Evolutionary conservation across 1,139 yeast genomes (phyloP).

Genomic region (Yamadazyma diddensiae): DNA sequence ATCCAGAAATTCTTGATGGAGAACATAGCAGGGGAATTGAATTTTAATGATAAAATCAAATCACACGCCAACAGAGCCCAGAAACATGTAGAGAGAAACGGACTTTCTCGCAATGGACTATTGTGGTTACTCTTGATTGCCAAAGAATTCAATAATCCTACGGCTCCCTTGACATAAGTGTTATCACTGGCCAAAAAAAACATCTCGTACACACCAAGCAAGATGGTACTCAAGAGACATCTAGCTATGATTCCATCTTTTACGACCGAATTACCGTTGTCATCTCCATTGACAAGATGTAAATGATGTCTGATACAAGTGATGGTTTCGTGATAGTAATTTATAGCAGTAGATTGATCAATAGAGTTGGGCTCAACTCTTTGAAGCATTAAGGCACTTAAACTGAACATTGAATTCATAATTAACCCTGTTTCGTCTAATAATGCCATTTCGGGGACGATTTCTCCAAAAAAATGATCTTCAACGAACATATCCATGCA

Average conservation of each 20-base stretch:
- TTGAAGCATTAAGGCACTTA: slow-evolving; percentile 33
- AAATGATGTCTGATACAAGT: slow-evolving; percentile 26
- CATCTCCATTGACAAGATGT: slow-evolving; percentile 19
- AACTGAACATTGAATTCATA: slow-evolving; percentile 32
- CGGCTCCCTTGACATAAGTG: slow-evolving; percentile 37
- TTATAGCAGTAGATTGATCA: slow-evolving; percentile 31
- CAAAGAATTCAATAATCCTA: slow-evolving; percentile 28
- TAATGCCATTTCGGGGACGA: slow-evolving; percentile 36
- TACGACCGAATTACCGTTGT: slow-evolving; percentile 4
- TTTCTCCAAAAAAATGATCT: slow-evolving; percentile 26
- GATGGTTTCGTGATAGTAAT: slow-evolving; percentile 37
- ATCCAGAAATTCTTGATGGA: slow-evolving; percentile 31
- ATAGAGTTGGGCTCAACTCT: slow-evolving; percentile 26
- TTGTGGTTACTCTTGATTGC: slow-evolving; percentile 19
- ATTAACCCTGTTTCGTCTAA: slow-evolving; percentile 38
- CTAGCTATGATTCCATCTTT: slow-evolving; percentile 30
- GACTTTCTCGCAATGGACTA: slow-evolving; percentile 23
- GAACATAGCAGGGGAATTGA: slow-evolving; percentile 28
- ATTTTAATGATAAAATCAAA: slow-evolving; percentile 32
- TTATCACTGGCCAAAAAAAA: slow-evolving; percentile 36
- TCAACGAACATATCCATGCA: slow-evolving; percentile 33
- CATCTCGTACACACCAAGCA: slow-evolving; percentile 39
- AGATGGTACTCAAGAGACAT: slow-evolving; percentile 34
- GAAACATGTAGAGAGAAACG: slow-evolving; percentile 32
- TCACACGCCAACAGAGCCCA: slow-evolving; percentile 39